phyloP scores from a whole-genome alignment of 805 yeast species.

The Ogataea zsoltii region DNA sequence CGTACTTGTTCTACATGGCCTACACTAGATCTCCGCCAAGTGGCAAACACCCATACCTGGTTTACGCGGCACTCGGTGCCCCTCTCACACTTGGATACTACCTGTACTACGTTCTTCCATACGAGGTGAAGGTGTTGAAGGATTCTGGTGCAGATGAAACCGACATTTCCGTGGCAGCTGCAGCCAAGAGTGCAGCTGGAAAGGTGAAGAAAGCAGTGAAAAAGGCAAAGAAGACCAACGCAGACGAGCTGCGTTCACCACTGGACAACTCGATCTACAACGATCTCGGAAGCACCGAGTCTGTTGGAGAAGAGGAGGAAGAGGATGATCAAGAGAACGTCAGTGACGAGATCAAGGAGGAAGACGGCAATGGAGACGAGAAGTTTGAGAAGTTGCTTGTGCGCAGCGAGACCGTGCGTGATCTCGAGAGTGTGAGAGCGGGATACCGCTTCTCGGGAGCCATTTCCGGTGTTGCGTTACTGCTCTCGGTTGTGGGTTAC shows the following conservation, averaged over 20 bases:
- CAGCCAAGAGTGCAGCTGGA: constrained; percentile 5
- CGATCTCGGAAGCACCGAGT: constrained; percentile 37
- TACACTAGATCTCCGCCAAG: constrained; percentile 53
- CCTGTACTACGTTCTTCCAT: constrained; percentile 25
- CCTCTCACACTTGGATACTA: constrained; percentile 42
- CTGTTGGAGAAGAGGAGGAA: constrained; percentile 30
- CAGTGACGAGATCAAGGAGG: constrained; percentile 31
- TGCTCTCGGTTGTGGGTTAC: constrained; percentile 54
- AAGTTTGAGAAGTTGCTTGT: constrained; percentile 38
- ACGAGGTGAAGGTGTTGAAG: constrained; percentile 30
- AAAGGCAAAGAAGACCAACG: constrained; percentile 16
- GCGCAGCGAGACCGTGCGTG: constrained; percentile 37
- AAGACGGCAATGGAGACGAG: constrained; percentile 34
- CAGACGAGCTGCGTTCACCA: constrained; percentile 38
- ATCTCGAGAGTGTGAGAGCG: constrained; percentile 36
- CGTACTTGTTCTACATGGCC: constrained; percentile 55
- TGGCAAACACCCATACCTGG: constrained; percentile 71
- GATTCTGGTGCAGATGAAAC: constrained; percentile 7
- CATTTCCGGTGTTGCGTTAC: constrained; percentile 46
- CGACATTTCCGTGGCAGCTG: not conserved
- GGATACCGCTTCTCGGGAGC: constrained; percentile 43
- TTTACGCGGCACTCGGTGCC: constrained; percentile 62
- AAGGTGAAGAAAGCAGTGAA: constrained; percentile 26
- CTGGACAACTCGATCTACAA: constrained; percentile 48
- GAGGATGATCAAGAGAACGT: constrained; percentile 27